phyloP scores from a whole-genome alignment of 352 stramenopile genomes.

The Plasmopara muralis region DNA sequence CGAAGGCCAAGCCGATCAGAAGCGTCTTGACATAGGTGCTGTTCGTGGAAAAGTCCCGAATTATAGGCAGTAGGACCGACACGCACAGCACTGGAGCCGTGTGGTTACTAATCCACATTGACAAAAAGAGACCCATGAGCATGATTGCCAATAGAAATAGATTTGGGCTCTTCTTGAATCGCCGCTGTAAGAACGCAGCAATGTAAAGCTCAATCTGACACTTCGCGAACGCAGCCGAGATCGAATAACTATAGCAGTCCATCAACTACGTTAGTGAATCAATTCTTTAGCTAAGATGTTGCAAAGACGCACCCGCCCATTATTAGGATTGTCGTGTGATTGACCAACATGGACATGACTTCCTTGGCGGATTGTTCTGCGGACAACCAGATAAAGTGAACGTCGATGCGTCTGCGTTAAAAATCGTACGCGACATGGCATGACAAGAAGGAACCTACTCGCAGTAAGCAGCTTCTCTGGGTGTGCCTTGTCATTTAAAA shows the following conservation, averaged over 20 bases:
- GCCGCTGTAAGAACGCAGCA: conserved; percentile 80
- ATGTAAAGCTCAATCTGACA: conserved; percentile 91
- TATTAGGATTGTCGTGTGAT: conserved; percentile 91
- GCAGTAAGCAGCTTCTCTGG: conserved; percentile 58
- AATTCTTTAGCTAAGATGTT: not conserved
- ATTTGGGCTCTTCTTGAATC: conserved; percentile 85
- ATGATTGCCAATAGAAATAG: conserved; percentile 90
- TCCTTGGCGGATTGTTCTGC: conserved; percentile 78
- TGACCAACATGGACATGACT: conserved; percentile 86
- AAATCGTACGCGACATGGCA: not conserved
- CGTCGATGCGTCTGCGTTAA: not conserved
- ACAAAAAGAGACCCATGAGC: conserved; percentile 89
- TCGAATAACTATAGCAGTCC: conserved; percentile 45
- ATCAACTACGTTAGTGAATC: conserved; percentile 1
- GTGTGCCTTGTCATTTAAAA: conserved; percentile 82
- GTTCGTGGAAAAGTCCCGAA: conserved; percentile 78
- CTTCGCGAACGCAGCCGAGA: conserved; percentile 87
- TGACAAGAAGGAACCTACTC: conserved; percentile 37
- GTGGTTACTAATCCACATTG: conserved; percentile 93
- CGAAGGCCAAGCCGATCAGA: conserved; percentile 89
- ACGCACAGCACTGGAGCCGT: conserved; percentile 90
- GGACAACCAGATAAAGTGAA: not conserved
- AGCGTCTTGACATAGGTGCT: conserved; percentile 87
- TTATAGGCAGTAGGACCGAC: conserved; percentile 85
- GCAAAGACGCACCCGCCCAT: conserved; percentile 72